Percentiles rank a stretch among this genome's conserved stretches.
These are phyloP conservation scores for Raphanus raphanistrum DNA, from an alignment of 345 rosid species.

Conservation along the genomic window DNA sequence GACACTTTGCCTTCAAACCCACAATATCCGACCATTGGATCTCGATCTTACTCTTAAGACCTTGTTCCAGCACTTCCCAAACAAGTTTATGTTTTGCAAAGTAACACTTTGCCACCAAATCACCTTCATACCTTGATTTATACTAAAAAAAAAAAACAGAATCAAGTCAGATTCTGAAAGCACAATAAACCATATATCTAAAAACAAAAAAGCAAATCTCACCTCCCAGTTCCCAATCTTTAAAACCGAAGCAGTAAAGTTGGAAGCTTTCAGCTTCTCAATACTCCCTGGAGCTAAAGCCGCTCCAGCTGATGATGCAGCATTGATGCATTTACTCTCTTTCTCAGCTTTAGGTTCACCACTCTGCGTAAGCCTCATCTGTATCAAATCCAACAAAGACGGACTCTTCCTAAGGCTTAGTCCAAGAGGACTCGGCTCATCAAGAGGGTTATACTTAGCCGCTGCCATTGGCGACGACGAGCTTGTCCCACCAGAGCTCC, in stretches of 20 bases:
- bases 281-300: conserved; percentile 28
- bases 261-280: conserved; percentile 96
- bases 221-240: conserved; percentile 98
- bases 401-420: conserved; percentile 91
- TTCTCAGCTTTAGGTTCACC: conserved; percentile 46
- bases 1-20: conserved; percentile 83
- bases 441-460: conserved; percentile 76
- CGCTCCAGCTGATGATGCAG: conserved; percentile 25
- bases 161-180: conserved; percentile 1
- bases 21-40: conserved; percentile 98
- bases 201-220: neutral
- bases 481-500: conserved; percentile 65
- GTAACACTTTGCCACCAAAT: conserved; percentile 99
- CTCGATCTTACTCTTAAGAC: conserved; percentile 98
- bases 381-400: conserved; percentile 90
- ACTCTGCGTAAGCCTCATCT: conserved; percentile 79
- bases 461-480: conserved; percentile 49
- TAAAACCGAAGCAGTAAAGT: conserved; percentile 81
- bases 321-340: conserved; percentile 46
- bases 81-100: conserved; percentile 98
- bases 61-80: conserved; percentile 98
- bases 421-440: conserved; percentile 97
- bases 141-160: conserved; percentile 49
- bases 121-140: conserved; percentile 95
- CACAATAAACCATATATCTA: conserved; percentile 9